Base-by-base conservation (phyloP, 352 stramenopile species). In the Globisporangium yorkense region DNA sequence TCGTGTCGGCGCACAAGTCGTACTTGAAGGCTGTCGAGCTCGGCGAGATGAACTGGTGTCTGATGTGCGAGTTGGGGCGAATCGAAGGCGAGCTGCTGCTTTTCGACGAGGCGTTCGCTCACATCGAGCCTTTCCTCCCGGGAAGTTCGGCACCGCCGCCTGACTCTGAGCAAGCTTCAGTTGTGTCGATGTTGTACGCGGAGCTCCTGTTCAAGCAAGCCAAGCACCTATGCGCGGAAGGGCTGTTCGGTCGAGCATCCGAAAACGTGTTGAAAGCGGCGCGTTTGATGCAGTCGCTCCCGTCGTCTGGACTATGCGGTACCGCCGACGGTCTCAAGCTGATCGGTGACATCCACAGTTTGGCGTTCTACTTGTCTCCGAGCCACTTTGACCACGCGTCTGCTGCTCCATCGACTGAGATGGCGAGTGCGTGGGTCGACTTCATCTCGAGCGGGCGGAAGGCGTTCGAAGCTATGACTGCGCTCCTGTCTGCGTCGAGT, bases 351-450 rank as follows among this genome's bases (percentile, higher is more conserved):
- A 72, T 95, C 33, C 78, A 93, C 57, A 79, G 74, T 51, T 92
- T 94, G 60, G 80, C 82, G 21, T 95, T 92, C 57, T 90, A 90
- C 61, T 68, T 95, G 56, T 80, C 83, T 7, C 81, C 83, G 5
- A 56, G 68, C 12, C 64, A 88, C n/a, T 94, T 94, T 47, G 48
- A 51, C 1, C 27, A 29, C 12, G 31, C 46, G 29, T 1, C 31
- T 0, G 31, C 13, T 5, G 20, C 15, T 31, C 9, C 33, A 10
- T 37, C 33, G 33, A 37, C 33, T 12, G 49, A 10, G 1, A 29
- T 41, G 2, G 20, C 47, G 3, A 54, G 18, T 9, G 46, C 47
- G 0, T 95, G 85, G 85, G 55, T 89, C 40, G 60, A 75, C 0
- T 93, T 95, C 45, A 72, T 95, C 10, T 49, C 57, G 5, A 57